Evolutionary conservation across 2,329 filamentous ascomycete species (phyloP).

Genomic region (Neocatenulostroma microsporum): DNA sequence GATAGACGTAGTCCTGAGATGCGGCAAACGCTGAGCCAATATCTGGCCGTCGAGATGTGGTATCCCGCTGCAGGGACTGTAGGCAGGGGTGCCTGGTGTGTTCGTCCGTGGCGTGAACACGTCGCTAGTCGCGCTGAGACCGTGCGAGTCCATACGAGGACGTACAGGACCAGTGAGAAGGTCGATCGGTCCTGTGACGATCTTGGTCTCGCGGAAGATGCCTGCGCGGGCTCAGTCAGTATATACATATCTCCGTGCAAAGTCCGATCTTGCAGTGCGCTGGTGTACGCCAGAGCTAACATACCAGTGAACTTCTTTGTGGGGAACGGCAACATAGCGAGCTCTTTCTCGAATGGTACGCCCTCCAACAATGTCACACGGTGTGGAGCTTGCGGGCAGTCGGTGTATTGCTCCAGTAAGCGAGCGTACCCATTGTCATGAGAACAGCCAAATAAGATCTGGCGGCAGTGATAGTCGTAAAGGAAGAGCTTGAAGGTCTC

Average conservation of each 20-base stretch:
- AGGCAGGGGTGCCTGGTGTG: constrained; percentile 3
- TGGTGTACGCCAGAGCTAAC: too few relatives aligned
- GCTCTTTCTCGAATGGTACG: constrained; percentile 47
- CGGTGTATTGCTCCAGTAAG: constrained; percentile 43
- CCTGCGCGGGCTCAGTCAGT: too few relatives aligned
- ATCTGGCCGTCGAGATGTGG: neutral
- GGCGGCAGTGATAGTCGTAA: constrained; percentile 52
- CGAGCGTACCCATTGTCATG: constrained; percentile 49
- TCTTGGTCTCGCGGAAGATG: constrained; percentile 35
- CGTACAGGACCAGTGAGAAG: constrained; percentile 15
- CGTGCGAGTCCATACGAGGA: constrained; percentile 22
- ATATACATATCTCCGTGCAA: neutral
- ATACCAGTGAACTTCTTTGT: constrained; percentile 45
- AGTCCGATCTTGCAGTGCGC: constrained; percentile 30
- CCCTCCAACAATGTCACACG: constrained; percentile 52
- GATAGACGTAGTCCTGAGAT: constrained; percentile 8
- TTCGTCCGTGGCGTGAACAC: constrained; percentile 19
- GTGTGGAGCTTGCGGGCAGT: constrained; percentile 35
- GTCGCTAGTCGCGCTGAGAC: constrained; percentile 23
- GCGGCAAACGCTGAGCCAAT: constrained; percentile 3
- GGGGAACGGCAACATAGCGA: constrained; percentile 44
- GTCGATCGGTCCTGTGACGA: constrained; percentile 24
- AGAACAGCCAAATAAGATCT: constrained; percentile 53
- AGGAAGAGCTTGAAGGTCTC: constrained; percentile 49
- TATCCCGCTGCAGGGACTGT: constrained; percentile 3